These are phyloP conservation scores for Globisporangium cylindrosporum DNA, from an alignment of 352 stramenopile genomes.

Conservation along the genomic window DNA sequence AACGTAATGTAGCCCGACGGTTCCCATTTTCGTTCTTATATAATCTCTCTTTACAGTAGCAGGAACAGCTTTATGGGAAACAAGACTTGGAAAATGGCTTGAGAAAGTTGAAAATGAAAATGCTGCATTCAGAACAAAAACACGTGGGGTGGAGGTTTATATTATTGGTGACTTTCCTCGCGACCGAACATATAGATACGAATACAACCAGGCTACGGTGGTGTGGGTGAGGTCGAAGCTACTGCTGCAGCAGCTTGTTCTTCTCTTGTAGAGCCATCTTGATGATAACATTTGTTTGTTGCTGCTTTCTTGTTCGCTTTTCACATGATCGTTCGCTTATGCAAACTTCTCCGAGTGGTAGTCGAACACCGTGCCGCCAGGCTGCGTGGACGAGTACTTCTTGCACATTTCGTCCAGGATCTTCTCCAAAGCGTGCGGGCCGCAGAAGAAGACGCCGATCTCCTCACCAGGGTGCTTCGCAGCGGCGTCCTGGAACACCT, in stretches of 20 bases:
- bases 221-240: conserved; percentile 1
- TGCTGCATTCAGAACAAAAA: neutral
- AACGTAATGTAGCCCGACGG: neutral
- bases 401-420: conserved; percentile 69
- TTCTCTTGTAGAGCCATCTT: conserved; percentile 12
- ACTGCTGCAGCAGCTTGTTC: conserved; percentile 3
- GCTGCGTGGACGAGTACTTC: conserved; percentile 53
- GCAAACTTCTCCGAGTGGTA: conserved; percentile 86
- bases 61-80: neutral
- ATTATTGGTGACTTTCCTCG: conserved; percentile 6
- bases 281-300: neutral
- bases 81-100: neutral
- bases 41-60: conserved; percentile 10
- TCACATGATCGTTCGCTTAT: conserved; percentile 21
- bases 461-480: conserved; percentile 55
- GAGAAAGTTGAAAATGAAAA: neutral
- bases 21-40: neutral
- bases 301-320: neutral
- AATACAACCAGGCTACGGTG: conserved; percentile 15
- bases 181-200: conserved; percentile 7
- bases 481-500: conserved; percentile 58
- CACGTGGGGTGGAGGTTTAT: conserved; percentile 1
- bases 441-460: conserved; percentile 88
- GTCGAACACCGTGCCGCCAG: conserved; percentile 67
- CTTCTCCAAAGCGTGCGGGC: conserved; percentile 74